Conservation (phyloP, 345 rosid species). For the Nephelium lappaceum region DNA sequence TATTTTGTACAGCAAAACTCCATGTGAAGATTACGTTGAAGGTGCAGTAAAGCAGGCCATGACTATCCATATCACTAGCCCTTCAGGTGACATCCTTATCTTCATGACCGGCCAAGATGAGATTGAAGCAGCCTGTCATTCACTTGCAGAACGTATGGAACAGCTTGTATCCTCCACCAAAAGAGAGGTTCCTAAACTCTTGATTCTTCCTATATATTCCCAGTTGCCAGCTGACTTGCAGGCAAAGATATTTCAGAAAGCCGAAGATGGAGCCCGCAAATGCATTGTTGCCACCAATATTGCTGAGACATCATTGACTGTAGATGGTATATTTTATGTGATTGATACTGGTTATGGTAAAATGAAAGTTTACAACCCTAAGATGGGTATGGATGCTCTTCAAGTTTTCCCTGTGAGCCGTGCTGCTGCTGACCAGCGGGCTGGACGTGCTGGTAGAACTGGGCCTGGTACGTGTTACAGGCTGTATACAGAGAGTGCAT, state of each 20-base stretch:
- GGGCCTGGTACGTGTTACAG: conserved; percentile 98
- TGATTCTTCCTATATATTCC: conserved; percentile 95
- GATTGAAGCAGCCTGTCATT: conserved; percentile 91
- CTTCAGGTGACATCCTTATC: conserved; percentile 96
- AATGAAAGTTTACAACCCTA: conserved; percentile 98
- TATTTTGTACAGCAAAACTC: conserved; percentile 75
- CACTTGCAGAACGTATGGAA: conserved; percentile 91
- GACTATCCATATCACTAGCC: conserved; percentile 86
- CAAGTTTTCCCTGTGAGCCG: conserved; percentile 97
- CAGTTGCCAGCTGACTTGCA: conserved; percentile 99
- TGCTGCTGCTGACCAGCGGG: conserved; percentile 96
- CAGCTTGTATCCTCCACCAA: conserved; percentile 70
- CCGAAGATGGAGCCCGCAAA: conserved; percentile 95
- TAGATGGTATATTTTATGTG: conserved; percentile 90
- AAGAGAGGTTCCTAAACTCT: conserved; percentile 72
- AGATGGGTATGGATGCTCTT: conserved; percentile 99
- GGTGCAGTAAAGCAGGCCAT: conserved; percentile 98
- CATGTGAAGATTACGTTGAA: conserved; percentile 98
- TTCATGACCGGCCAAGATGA: conserved; percentile 99
- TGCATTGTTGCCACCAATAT: conserved; percentile 99
- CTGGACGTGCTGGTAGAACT: conserved; percentile 99
- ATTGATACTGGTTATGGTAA: conserved; percentile 96
- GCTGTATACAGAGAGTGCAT: conserved; percentile 90
- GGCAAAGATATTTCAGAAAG: conserved; percentile 93
- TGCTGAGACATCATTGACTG: conserved; percentile 97